Conservation (phyloP, 2,329 filamentous ascomycete species). For the Stagonosporopsis vannaccii region DNA sequence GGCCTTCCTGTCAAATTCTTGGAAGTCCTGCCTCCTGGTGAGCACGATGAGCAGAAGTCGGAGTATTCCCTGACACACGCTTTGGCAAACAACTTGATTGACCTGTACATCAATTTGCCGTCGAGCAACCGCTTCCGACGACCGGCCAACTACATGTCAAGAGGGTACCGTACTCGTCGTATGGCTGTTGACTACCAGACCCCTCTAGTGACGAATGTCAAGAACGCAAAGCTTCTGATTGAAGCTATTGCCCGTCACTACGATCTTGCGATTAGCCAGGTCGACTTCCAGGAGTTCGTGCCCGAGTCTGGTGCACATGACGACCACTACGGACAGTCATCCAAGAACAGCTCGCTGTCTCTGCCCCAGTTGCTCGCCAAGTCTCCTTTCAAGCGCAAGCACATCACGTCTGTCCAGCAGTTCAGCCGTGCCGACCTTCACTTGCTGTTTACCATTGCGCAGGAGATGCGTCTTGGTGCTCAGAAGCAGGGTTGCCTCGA, state of each 20-base stretch:
- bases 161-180: slow-evolving; percentile 93
- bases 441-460: slow-evolving; percentile 91
- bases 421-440: slow-evolving; percentile 89
- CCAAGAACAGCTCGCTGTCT: slow-evolving; percentile 64
- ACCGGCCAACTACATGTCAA: slow-evolving; percentile 97
- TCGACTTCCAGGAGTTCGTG: slow-evolving; percentile 88
- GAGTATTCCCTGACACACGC: slow-evolving; percentile 98
- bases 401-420: slow-evolving; percentile 90
- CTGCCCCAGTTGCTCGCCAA: slow-evolving; percentile 76
- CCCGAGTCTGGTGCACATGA: slow-evolving; percentile 46
- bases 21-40: slow-evolving; percentile 71
- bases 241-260: slow-evolving; percentile 93
- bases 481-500: slow-evolving; percentile 90
- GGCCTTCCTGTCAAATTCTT: slow-evolving; percentile 92
- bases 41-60: slow-evolving; percentile 82
- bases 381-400: slow-evolving; percentile 87
- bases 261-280: slow-evolving; percentile 79
- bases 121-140: slow-evolving; percentile 97
- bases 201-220: slow-evolving; percentile 96
- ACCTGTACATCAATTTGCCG: slow-evolving; percentile 99
- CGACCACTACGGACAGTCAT: slow-evolving; percentile 49
- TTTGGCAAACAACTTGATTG: slow-evolving; percentile 95
- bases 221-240: slow-evolving; percentile 96
- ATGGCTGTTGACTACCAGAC: slow-evolving; percentile 99
- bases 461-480: slow-evolving; percentile 96